Evolutionary conservation across 2,329 filamentous ascomycete genomes (phyloP).

Genomic region (Colletotrichum lupini): DNA sequence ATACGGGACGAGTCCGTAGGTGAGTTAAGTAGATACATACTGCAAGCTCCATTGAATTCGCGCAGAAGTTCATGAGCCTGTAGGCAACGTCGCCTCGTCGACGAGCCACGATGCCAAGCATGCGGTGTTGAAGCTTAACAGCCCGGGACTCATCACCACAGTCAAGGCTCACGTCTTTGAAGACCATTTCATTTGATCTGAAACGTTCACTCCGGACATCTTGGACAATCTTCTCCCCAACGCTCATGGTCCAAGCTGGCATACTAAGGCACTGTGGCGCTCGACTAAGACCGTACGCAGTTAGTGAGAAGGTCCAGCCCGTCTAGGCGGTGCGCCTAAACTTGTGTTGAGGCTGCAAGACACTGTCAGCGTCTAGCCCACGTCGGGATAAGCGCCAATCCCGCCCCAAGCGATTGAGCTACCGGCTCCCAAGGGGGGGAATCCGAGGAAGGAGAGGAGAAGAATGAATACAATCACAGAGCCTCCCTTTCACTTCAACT

Average conservation of each 20-base stretch:
- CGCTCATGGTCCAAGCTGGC: neutral
- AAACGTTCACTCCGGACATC: neutral
- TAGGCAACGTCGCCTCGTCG: neutral
- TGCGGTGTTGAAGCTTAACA: neutral
- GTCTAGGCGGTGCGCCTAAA: neutral
- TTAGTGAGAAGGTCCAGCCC: neutral
- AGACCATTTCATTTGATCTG: neutral
- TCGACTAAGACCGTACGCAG: neutral
- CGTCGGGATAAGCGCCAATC: neutral
- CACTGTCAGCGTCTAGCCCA: neutral
- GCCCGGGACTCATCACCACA: neutral
- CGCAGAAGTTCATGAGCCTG: neutral
- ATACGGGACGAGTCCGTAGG: no score
- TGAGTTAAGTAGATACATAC: no score
- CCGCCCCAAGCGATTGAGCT: neutral
- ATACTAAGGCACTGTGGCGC: neutral
- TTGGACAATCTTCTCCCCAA: neutral
- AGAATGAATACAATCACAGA: slow-evolving; percentile 2
- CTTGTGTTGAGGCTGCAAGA: neutral
- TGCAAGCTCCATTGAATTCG: no score
- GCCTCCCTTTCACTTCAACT: slow-evolving; percentile 7
- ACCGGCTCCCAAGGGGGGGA: neutral
- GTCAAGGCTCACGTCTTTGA: neutral
- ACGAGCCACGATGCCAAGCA: neutral
- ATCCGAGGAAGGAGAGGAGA: neutral